Evolutionary conservation across 2,329 filamentous ascomycete genomes (phyloP).

Genomic region (Cryphonectria parasitica): DNA sequence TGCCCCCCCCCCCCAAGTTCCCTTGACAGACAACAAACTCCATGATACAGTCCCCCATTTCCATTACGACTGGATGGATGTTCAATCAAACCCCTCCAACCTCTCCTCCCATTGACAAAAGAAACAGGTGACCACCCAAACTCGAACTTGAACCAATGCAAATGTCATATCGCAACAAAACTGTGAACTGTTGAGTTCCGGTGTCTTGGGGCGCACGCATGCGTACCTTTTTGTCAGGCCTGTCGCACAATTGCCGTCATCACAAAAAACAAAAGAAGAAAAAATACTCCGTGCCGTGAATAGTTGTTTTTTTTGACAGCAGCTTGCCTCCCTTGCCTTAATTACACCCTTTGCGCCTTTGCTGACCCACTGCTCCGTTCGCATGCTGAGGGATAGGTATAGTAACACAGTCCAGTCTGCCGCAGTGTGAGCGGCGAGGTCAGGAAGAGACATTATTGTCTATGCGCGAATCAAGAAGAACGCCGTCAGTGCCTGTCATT

Average conservation of each 20-base stretch:
- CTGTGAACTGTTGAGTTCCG: not conserved
- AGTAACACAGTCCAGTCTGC: not conserved
- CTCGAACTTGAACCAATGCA: not conserved
- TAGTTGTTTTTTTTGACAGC: not conserved
- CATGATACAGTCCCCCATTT: not conserved
- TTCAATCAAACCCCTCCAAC: not conserved
- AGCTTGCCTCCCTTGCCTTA: not conserved
- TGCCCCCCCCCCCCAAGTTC: not conserved
- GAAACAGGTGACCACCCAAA: not conserved
- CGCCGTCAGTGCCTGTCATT: not conserved
- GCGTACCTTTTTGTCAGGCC: not conserved
- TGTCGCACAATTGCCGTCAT: not conserved
- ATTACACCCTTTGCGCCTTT: conserved; percentile 6
- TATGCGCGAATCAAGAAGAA: conserved; percentile 4
- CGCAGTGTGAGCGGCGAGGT: not conserved
- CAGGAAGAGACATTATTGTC: not conserved
- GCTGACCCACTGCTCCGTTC: conserved; percentile 9
- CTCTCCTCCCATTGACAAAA: not conserved
- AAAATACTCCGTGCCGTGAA: not conserved
- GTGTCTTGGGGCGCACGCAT: not conserved
- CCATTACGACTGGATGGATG: not conserved
- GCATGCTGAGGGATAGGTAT: conserved; percentile 5
- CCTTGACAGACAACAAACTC: not conserved
- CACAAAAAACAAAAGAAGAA: no score
- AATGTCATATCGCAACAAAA: not conserved